These are phyloP conservation scores for Eucalyptus leucophloia DNA, from an alignment of 345 rosid species.

Conservation along the genomic window DNA sequence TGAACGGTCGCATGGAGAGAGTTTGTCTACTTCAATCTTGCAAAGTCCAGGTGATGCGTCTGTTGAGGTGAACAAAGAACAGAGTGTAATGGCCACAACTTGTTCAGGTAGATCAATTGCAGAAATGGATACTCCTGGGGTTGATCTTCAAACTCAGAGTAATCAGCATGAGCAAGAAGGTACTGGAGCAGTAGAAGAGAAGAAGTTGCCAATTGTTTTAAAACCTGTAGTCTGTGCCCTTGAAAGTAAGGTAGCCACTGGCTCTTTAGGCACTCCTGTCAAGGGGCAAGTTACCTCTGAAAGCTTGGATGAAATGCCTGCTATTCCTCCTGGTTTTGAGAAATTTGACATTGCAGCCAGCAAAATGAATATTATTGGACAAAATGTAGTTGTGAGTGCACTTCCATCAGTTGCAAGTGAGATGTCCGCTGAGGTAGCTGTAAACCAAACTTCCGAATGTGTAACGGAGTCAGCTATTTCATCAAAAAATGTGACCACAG, in stretches of 20 bases:
- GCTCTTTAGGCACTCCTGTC: background rate
- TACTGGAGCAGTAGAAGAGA: background rate
- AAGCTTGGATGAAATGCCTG: constrained; percentile 8
- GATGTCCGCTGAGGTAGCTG: background rate
- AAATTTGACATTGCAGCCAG: background rate
- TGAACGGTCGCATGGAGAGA: constrained; percentile 22
- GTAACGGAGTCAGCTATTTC: background rate
- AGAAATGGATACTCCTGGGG: background rate
- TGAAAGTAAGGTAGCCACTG: background rate
- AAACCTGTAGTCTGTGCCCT: background rate
- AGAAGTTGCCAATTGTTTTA: background rate
- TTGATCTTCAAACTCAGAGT: background rate
- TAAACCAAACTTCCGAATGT: background rate
- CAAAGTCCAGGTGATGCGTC: constrained; percentile 3
- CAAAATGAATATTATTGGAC: background rate
- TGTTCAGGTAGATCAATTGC: background rate
- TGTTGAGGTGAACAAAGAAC: constrained; percentile 12
- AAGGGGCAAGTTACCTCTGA: background rate
- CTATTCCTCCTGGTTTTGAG: constrained; percentile 10
- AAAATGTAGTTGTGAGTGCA: background rate
- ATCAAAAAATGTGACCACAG: background rate
- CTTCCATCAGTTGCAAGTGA: background rate
- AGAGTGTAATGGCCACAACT: constrained; percentile 4
- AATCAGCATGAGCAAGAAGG: background rate
- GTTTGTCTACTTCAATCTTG: constrained; percentile 7